Evolutionary conservation across 768 basidiomycete species (phyloP).

Genomic region (Termitomyces sp.): DNA sequence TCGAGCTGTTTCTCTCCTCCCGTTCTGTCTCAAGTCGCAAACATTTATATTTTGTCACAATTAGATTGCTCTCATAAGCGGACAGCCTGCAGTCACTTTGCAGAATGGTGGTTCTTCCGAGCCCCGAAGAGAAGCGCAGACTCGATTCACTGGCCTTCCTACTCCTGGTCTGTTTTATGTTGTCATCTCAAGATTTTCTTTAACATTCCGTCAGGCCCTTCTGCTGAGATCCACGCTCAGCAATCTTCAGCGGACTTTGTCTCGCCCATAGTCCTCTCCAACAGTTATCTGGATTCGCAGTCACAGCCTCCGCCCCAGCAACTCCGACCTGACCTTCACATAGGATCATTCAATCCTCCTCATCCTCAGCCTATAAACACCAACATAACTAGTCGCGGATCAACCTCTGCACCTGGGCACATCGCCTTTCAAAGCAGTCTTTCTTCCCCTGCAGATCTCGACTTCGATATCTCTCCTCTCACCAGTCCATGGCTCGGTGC

Average conservation of each 20-base stretch:
- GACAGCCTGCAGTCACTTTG: slow-evolving; percentile 32
- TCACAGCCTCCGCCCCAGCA: slow-evolving; percentile 12
- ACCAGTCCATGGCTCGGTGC: slow-evolving; percentile 80
- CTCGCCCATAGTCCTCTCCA: slow-evolving; percentile 55
- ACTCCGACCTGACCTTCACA: slow-evolving; percentile 16
- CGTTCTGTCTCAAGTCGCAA: not conserved
- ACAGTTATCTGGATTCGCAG: slow-evolving; percentile 20
- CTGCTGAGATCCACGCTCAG: slow-evolving; percentile 60
- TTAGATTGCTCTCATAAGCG: slow-evolving; percentile 67
- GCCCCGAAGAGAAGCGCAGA: slow-evolving; percentile 21
- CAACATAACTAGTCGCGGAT: slow-evolving; percentile 22
- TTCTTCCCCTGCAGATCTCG: slow-evolving; percentile 47
- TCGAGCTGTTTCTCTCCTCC: not conserved
- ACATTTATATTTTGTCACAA: slow-evolving; percentile 1
- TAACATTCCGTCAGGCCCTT: slow-evolving; percentile 38
- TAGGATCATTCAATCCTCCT: slow-evolving; percentile 11
- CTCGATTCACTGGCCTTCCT: slow-evolving; percentile 48
- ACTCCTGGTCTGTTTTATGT: slow-evolving; percentile 51
- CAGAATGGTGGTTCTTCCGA: slow-evolving; percentile 26
- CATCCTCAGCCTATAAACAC: slow-evolving; percentile 17
- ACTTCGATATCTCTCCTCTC: slow-evolving; percentile 71
- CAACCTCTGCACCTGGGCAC: slow-evolving; percentile 66
- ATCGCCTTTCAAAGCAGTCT: slow-evolving; percentile 57
- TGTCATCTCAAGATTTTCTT: not conserved
- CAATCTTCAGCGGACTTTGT: slow-evolving; percentile 50